Base-by-base conservation (phyloP, 2,329 filamentous ascomycete species). In the Pseudocercospora ulei region DNA sequence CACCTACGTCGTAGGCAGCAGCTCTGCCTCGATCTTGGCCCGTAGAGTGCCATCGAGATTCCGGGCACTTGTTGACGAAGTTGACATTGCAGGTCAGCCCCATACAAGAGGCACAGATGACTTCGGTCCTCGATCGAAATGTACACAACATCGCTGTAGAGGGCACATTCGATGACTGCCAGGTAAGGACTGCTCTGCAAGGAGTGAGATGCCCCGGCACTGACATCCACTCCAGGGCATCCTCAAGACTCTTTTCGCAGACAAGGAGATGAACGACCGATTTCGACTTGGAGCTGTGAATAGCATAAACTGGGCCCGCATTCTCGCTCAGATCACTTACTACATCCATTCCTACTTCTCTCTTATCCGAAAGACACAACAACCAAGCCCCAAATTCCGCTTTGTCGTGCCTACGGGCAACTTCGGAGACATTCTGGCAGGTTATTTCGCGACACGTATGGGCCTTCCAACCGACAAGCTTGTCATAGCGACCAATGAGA, bases 101-200 rank as follows among this genome's bases (percentile, higher is more conserved):
- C 8, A 82, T 96, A 41, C 90, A 96, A 63, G 85, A 96, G 63
- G 82, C 83, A 3, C 90, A 96, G 66, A 96, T 96, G 90, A 95
- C 87, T 0, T 95, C 88, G 0, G 82, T 90, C 17, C 68, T 85
- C 25, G 90, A 96, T 60, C 66, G 73, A 43, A 96, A 96, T 58
- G 87, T 96, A 20, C 85, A 95, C 70, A 94, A 93, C 63, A 67
- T 96, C 30, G 78, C 83, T 37, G 82, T 96, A 7, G 77, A 81
- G 34, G 90, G 88, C 41, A 92, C 85, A 0, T 96, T 96, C 59
- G 88, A 96, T 57, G 86, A 96, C 60, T 96, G 90, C 65, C 88
- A 95, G 69, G 78, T 78, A 63, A 7, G 24, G n/a, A 31, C 1
- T 14, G 3, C 7, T 7, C 14, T 22, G 8, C 11, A 5, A 11